These are phyloP conservation scores for Penicillium sp. DNA, from an alignment of 2,329 filamentous ascomycete genomes.

Conservation along the genomic window DNA sequence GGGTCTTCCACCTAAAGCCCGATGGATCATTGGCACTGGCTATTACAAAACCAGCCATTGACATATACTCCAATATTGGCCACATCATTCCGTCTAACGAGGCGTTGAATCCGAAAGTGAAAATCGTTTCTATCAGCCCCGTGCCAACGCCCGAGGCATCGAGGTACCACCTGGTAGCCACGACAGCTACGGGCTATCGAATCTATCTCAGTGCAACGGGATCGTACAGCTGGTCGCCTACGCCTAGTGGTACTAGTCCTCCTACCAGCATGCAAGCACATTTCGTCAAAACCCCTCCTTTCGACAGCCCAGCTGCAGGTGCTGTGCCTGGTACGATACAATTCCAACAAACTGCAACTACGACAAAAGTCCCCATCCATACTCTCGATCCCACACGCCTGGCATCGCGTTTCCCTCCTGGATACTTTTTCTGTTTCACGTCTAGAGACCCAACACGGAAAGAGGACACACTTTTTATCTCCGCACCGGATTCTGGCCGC, in stretches of 20 bases:
- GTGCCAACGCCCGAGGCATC: constrained; percentile 79
- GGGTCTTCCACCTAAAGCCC: constrained; percentile 81
- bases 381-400: constrained; percentile 39
- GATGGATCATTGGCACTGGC: constrained; percentile 50
- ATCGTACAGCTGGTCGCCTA: constrained; percentile 53
- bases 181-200: constrained; percentile 84
- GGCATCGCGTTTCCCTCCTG: constrained; percentile 66
- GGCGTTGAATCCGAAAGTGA: constrained; percentile 65
- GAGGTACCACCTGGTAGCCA: constrained; percentile 82
- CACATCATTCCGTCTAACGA: constrained; percentile 75
- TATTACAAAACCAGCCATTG: constrained; percentile 52
- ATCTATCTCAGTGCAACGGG: constrained; percentile 89
- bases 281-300: constrained; percentile 89
- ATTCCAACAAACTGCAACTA: constrained; percentile 34
- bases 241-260: constrained; percentile 59
- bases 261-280: constrained; percentile 97
- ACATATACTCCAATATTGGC: constrained; percentile 66
- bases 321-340: constrained; percentile 22
- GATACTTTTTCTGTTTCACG: constrained; percentile 86
- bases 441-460: constrained; percentile 57
- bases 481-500: constrained; percentile 82
- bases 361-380: constrained; percentile 48
- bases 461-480: constrained; percentile 71
- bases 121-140: constrained; percentile 78
- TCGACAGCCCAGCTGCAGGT: constrained; percentile 28